Evolutionary conservation across 129 eudicot species (phyloP).

Genomic region (Saposhnikovia divaricata): DNA sequence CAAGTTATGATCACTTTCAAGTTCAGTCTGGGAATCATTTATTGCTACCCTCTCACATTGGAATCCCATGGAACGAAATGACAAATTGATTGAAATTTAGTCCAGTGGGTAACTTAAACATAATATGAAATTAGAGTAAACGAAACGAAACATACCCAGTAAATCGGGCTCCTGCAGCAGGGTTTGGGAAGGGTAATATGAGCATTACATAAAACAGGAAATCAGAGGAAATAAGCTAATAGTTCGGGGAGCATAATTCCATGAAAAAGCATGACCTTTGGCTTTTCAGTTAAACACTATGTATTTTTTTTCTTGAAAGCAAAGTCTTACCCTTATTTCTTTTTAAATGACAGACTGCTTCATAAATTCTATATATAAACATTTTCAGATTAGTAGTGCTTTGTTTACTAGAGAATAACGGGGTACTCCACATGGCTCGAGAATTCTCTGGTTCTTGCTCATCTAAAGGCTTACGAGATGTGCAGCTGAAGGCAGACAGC

Average conservation of each 20-base stretch:
- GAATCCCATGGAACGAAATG: background rate
- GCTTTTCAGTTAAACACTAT: background rate
- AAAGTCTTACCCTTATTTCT: background rate
- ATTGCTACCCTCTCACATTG: background rate
- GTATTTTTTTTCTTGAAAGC: background rate
- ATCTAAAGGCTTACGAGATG: slow-evolving; percentile 22
- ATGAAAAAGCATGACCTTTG: background rate
- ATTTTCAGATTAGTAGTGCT: slow-evolving; percentile 60
- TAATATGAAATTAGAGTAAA: background rate
- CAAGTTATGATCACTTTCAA: background rate
- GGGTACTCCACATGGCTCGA: slow-evolving; percentile 45
- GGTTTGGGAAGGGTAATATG: background rate
- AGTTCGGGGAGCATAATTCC: background rate
- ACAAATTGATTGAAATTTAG: background rate
- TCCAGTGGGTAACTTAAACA: background rate
- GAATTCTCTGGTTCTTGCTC: slow-evolving; percentile 40
- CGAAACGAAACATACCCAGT: background rate
- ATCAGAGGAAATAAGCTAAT: background rate
- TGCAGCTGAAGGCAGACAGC: slow-evolving; percentile 36
- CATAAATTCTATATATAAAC: background rate
- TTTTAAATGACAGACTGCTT: background rate
- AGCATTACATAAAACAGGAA: background rate
- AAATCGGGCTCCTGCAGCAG: background rate
- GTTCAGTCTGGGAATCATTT: background rate
- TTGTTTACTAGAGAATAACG: slow-evolving; percentile 71